These are phyloP conservation scores for Biscogniauxia mediterranea DNA, from an alignment of 2,329 filamentous ascomycete genomes.

Conservation along the genomic window DNA sequence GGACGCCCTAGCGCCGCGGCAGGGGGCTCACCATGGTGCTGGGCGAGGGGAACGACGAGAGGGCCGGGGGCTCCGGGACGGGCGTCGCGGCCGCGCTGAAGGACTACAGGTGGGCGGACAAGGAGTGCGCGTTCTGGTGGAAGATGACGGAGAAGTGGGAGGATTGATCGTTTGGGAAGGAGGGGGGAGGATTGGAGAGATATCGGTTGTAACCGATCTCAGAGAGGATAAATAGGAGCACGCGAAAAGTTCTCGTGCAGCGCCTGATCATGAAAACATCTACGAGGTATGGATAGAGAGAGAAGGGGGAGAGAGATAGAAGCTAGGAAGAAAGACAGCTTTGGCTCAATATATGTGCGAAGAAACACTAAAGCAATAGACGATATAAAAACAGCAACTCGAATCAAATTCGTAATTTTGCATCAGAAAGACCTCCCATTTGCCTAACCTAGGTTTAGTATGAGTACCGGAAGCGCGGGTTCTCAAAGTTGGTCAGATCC, in stretches of 20 bases:
- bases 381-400: neutral
- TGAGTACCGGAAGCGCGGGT: neutral
- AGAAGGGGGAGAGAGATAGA: neutral
- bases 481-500: neutral
- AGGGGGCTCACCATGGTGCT: slow-evolving; percentile 41
- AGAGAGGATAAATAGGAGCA: too few relatives aligned
- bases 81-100: slow-evolving; percentile 40
- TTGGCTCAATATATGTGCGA: too few relatives aligned
- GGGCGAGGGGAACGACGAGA: slow-evolving; percentile 48
- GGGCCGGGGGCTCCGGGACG: slow-evolving; percentile 39
- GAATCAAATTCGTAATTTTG: neutral
- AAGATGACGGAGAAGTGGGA: slow-evolving; percentile 31
- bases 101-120: slow-evolving; percentile 40
- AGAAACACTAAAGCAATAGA: too few relatives aligned
- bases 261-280: too few relatives aligned
- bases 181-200: neutral
- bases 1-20: slow-evolving; percentile 25
- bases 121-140: slow-evolving; percentile 49
- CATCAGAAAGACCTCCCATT: too few relatives aligned
- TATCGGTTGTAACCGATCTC: too few relatives aligned
- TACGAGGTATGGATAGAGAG: too few relatives aligned
- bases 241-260: too few relatives aligned
- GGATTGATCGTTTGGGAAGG: slow-evolving; percentile 24
- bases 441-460: neutral
- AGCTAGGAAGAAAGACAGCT: neutral